Evolutionary conservation across 2,329 filamentous ascomycete species (phyloP).

Genomic region (Xylaria sp.): DNA sequence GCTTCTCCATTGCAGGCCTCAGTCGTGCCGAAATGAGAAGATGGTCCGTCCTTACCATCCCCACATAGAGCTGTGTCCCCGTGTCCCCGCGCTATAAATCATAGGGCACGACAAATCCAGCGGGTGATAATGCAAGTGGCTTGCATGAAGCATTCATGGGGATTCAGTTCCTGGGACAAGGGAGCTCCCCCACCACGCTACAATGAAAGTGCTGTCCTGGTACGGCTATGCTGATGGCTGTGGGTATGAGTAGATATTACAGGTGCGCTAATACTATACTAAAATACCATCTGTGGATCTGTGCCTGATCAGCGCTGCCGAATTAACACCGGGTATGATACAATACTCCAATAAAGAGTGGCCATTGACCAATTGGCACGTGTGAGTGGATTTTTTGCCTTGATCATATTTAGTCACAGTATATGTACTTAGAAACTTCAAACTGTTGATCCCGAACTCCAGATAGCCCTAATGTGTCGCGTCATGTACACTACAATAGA

Average conservation of each 20-base stretch:
- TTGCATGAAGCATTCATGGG: constrained; percentile 32
- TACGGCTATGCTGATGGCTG: constrained; percentile 3
- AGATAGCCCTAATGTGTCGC: constrained; percentile 2
- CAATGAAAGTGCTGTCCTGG: neutral
- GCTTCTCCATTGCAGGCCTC: neutral
- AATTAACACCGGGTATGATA: constrained; percentile 18
- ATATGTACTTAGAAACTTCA: constrained; percentile 1
- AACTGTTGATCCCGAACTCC: constrained; percentile 6
- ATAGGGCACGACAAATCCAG: constrained; percentile 21
- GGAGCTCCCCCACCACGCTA: constrained; percentile 16
- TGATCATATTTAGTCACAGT: constrained; percentile 1
- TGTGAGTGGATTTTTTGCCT: constrained; percentile 7
- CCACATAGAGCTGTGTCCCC: constrained; percentile 9
- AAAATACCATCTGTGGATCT: constrained; percentile 2
- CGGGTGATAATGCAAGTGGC: constrained; percentile 34
- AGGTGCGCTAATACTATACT: neutral
- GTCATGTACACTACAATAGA: constrained; percentile 18
- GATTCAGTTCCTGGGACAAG: constrained; percentile 23
- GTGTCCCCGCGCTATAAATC: constrained; percentile 10
- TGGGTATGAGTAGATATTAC: neutral
- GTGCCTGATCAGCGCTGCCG: constrained; percentile 30
- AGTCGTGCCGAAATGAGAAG: constrained; percentile 16
- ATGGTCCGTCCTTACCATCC: constrained; percentile 2
- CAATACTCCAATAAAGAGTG: constrained; percentile 11
- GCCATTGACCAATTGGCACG: constrained; percentile 20